Evolutionary conservation across 1,284 basidiomycete genomes (phyloP), one percentile per base, ranked within the genome.

Genomic region (Anthracocystis setariae): DNA sequence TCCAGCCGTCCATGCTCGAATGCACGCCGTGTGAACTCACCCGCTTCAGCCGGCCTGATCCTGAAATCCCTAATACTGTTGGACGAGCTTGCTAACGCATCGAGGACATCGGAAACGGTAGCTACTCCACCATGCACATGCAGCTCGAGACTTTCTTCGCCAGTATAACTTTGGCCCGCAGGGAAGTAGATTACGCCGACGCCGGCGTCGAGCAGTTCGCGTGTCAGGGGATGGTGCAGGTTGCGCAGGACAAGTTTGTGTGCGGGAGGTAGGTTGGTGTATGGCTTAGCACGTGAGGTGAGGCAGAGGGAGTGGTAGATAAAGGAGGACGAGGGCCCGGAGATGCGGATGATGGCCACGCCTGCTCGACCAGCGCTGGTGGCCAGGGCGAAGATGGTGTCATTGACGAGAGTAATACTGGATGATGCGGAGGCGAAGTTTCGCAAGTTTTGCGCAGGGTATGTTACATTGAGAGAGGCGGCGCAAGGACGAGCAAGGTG

Each of bases 51-150:
- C 5, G 89, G 89, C 8, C 92, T 88, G 4, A 76, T 13, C 8
- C 92, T 88, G 10, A 37, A 21, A 9, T 25, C 39, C 23, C 33
- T 17, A 7, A 8, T 13, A 2, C 10, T 18, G 23, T 18, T 13
- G 38, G 21, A 21, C 7, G 86, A 13, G 92, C 29, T 0, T 69
- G 49, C 0, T 89, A 87, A 8, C 1, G 90, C 88, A 3, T 83
- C 77, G 20, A 94, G 86, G 10, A 92, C 85, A 3, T 90, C 88
- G 3, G 88, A 84, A 63, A 92, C 86, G 33, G 93, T 87, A 0
- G 93, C 91, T 7, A 89, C 86, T 0, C 92, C 91, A n/a, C 92
- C 93, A 80, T 95, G 92, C 25, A 92, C 84, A 82, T 95, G 92
- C 33, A 95, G 83, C 80, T 95, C 92, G 7, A 95, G 79, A n/a